Evolutionary conservation across 371 early-diverging fungal species (phyloP), one percentile per base, ranked within the genome.

Genomic region (Apophysomyces trapeziformis): DNA sequence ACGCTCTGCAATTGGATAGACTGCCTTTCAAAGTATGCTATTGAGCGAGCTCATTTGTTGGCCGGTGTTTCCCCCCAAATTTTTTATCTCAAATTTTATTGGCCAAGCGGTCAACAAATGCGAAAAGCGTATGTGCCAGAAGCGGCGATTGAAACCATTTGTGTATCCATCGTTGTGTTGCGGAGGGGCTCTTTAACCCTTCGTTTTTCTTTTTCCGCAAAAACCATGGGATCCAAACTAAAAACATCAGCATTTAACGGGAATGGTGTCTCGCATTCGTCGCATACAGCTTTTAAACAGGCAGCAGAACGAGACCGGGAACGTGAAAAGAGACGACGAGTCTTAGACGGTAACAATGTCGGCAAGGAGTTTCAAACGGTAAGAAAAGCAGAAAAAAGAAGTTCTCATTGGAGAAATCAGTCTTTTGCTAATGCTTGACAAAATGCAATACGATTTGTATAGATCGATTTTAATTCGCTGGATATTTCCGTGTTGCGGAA

Each of bases 351-450:
- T 32, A 72, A 58, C 32, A 78, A 78, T 59, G 78, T 81, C 60
- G 82, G 82, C 46, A 81, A 81, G 67, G 82, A 81, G 62, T 81
- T 81, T 56, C 82, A 81, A 66, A 81, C 82, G 14, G 82, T 75
- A 73, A 58, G 65, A 64, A 21, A 8, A 50, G 21, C 18, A 26
- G 32, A 26, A 1, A 3, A 26, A 26, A 1, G 32, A 26, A 26
- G 32, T 26, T 3, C 3, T 26, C 32, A 26, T 26, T 26, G 32
- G 32, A 26, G 32, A 26, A 26, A 26, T 26, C 32, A 3, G 32
- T 26, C 11, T 45, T n/a, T 43, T 45, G 16, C 36, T 14, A 9
- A 9, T 45, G 43, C 44, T 26, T 61, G 26, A 18, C 18, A 35
- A 26, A 26, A 1, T 26, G 3, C 32, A 26, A 26, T 26, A 26